Evolutionary conservation across 2,329 filamentous ascomycete genomes (phyloP), one percentile per base, ranked within the genome.

Genomic region (Sporothrix phasma): DNA sequence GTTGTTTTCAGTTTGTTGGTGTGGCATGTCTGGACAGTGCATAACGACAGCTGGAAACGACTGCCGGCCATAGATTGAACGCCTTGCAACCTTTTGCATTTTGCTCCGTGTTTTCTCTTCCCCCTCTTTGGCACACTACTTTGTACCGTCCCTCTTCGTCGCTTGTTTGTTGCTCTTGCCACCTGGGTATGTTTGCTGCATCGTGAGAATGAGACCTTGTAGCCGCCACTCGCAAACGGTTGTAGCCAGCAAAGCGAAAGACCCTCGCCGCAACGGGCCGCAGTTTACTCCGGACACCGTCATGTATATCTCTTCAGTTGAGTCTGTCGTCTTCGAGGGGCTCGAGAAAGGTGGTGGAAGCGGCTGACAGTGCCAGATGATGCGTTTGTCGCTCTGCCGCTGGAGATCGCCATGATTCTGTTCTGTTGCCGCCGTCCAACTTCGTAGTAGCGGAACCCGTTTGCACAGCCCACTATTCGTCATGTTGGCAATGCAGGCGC

Each of bases 401-500:
- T 31, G 39, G 17, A 34, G 24, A 60, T 26, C 24, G 41, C 41
- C 56, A 5, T 46, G 22, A 37, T 43, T 22, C 22, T 58, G 10
- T 26, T 26, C 26, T 24, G 39, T 46, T 29, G 39, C 41, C 41
- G 24, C 43, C n/a, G n/a, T 5, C n/a, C n/a, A n/a, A n/a, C n/a
- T n/a, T 61, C 45, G 59, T 49, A n/a, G n/a, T 10, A 22, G 43
- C 58, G 60, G 60, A 53, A 53, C 31, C 60, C 19, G 31, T 34
- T 29, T 37, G 39, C 60, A 53, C 47, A 62, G 60, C 47, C 60
- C 60, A 43, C 60, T 54, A 37, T 45, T 31, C 37, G 17, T 31
- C 60, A 34, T 51, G 60, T 62, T 62, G 46, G 60, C n/a, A 62
- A 59, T 63, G 61, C 61, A 46, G 61, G 37, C 37, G n/a, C 61